Conservation (phyloP, 1,284 basidiomycete species). For the Leccinum idahoense region DNA sequence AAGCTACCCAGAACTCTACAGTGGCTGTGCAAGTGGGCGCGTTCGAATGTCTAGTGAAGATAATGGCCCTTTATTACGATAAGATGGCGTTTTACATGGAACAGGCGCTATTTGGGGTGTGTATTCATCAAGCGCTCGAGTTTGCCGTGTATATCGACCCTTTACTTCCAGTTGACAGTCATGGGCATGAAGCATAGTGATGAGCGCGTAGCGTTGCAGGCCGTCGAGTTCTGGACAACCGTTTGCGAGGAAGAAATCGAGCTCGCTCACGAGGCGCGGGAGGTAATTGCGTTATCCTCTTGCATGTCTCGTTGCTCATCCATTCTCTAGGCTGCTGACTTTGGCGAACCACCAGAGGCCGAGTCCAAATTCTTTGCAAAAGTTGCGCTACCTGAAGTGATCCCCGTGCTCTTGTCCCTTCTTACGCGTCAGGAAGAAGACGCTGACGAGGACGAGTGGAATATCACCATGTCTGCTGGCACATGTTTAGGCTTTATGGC, state of each 20-base stretch:
- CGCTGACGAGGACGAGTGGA: slow-evolving; percentile 99
- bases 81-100: slow-evolving; percentile 99
- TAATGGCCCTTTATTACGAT: slow-evolving; percentile 98
- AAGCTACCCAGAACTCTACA: slow-evolving; percentile 86
- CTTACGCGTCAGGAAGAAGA: slow-evolving; percentile 95
- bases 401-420: slow-evolving; percentile 87
- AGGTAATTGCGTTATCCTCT: slow-evolving; percentile 45
- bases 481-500: slow-evolving; percentile 89
- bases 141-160: background rate
- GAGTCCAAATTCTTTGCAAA: slow-evolving; percentile 92
- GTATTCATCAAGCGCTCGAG: slow-evolving; percentile 29
- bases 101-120: slow-evolving; percentile 92
- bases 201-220: slow-evolving; percentile 90
- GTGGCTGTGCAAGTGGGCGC: slow-evolving; percentile 86
- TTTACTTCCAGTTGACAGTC: slow-evolving; percentile 75
- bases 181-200: slow-evolving; percentile 96
- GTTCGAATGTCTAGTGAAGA: slow-evolving; percentile 93
- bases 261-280: slow-evolving; percentile 86
- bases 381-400: slow-evolving; percentile 89
- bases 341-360: slow-evolving; percentile 84
- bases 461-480: slow-evolving; percentile 95
- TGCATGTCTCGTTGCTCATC: slow-evolving; percentile 5
- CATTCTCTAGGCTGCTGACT: slow-evolving; percentile 71
- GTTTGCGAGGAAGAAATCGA: slow-evolving; percentile 98
- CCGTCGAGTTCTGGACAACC: slow-evolving; percentile 99